Base-by-base conservation (phyloP, 768 basidiomycete genomes). In the Chiua virens region DNA sequence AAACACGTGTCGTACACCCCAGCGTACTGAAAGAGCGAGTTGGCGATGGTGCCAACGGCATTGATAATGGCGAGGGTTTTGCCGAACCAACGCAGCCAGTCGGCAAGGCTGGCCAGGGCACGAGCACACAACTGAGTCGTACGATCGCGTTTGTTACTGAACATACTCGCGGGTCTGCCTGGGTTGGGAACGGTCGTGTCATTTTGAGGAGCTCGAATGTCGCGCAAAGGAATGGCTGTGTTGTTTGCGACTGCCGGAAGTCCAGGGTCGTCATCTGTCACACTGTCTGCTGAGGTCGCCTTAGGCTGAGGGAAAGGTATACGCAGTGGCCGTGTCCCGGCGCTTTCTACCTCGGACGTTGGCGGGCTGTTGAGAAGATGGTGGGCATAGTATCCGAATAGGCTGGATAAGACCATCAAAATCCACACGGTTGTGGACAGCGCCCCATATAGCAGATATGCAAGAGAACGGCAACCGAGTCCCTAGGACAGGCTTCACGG, bases 381-480 rank as follows among this genome's bases (percentile, higher is more conserved):
- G 36, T 45, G 45, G n/a, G 51, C 57, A 21, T 60, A 60, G 42
- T 67, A 59, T 40, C 57, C 60, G 20, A 65, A 50, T 2, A 50
- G 0, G 49, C 66, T 73, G 32, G 71, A 71, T 2, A 39, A n/a
- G 11, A 73, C 53, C 11, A 72, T 59, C 1, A 70, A 13, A 10
- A 60, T 18, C 71, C 71, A 73, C 17, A 68, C 58, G 0, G 49
- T 1, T 2, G 67, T 73, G 1, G 72, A 67, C 5, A 60, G 1
- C 7, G 28, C 14, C 5, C 59, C 73, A 17, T 72, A 74, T 17
- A 64, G 38, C 30, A 71, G 17, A 43, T 72, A 73, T 1, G 62
- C 58, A 0, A 57, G 52, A 2, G 70, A 73, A 47, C 70, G 69
- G 40, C 73, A 73, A 9, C 72, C 73, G 2, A 74, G 27, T n/a